phyloP scores from a whole-genome alignment of 345 rosid species.

The Gossypium mustelinum region DNA sequence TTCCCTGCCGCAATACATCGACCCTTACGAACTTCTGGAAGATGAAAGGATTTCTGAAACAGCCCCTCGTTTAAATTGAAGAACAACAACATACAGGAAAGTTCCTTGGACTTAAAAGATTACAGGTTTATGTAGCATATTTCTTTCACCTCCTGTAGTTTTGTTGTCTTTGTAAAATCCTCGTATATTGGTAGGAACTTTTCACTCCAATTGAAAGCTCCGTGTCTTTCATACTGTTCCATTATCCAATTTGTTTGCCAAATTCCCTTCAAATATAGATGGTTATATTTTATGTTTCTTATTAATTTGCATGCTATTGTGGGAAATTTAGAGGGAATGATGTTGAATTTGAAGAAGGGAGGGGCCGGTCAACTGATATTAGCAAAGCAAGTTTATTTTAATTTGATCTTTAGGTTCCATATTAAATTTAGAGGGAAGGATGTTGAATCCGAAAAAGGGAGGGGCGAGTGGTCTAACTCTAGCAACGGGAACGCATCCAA shows the following conservation, averaged over 20 bases:
- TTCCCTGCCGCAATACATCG: conserved; percentile 51
- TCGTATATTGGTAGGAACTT: neutral
- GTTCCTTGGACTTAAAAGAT: conserved; percentile 10
- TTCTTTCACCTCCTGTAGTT: conserved; percentile 7
- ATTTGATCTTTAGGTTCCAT: too few species aligned
- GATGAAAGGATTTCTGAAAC: conserved; percentile 76
- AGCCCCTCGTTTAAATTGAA: conserved; percentile 56
- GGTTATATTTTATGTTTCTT: too few species aligned
- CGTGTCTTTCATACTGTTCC: neutral
- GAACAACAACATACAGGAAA: neutral
- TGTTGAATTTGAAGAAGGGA: too few species aligned
- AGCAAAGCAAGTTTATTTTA: too few species aligned
- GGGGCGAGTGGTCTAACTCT: too few species aligned
- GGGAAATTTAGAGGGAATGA: too few species aligned
- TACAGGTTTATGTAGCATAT: conserved; percentile 18
- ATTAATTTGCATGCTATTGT: too few species aligned
- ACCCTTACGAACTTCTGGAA: conserved; percentile 70
- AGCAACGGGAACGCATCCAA: too few species aligned
- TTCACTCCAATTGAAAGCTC: neutral
- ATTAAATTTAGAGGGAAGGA: too few species aligned
- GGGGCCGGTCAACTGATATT: too few species aligned
- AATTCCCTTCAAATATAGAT: neutral
- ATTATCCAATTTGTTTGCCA: neutral
- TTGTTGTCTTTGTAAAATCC: conserved; percentile 19
- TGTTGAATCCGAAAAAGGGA: too few species aligned